Percentiles rank a stretch among this genome's conserved stretches.
Evolutionary conservation across 345 rosid genomes (phyloP).

Genomic region (Populus alba): DNA sequence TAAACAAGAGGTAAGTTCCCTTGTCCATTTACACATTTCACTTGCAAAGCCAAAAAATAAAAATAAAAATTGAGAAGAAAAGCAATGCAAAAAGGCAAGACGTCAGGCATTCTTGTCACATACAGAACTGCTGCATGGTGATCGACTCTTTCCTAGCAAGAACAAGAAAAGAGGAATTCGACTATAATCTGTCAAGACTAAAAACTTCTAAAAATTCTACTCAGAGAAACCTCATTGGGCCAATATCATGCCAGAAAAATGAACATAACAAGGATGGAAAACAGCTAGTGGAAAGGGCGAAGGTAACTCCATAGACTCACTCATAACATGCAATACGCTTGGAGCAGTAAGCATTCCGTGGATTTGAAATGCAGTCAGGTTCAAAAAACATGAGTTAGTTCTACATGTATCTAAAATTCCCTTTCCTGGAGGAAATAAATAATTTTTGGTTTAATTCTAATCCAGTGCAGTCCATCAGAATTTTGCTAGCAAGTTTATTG

Average conservation of each 20-base stretch:
- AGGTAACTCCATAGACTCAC: background rate
- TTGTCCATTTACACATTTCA: background rate
- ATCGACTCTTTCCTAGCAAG: background rate
- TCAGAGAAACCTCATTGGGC: background rate
- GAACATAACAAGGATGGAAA: background rate
- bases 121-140: background rate
- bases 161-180: background rate
- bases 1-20: background rate
- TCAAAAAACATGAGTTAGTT: background rate
- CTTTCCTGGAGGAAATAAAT: background rate
- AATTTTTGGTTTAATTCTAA: background rate
- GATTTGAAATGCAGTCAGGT: background rate
- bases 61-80: rapidly evolving
- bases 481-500: slow-evolving; percentile 2
- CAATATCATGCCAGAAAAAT: background rate
- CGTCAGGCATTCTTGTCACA: background rate
- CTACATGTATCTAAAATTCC: no score
- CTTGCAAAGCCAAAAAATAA: background rate
- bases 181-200: background rate
- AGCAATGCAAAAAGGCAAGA: no score
- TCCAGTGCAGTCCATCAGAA: background rate
- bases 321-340: background rate
- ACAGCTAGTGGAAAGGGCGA: background rate
- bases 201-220: background rate
- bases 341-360: background rate